Percentiles rank a stretch among this genome's conserved stretches.
Evolutionary conservation across 164 flowering plant genomes (phyloP).

Genomic region (Buxus sempervirens): DNA sequence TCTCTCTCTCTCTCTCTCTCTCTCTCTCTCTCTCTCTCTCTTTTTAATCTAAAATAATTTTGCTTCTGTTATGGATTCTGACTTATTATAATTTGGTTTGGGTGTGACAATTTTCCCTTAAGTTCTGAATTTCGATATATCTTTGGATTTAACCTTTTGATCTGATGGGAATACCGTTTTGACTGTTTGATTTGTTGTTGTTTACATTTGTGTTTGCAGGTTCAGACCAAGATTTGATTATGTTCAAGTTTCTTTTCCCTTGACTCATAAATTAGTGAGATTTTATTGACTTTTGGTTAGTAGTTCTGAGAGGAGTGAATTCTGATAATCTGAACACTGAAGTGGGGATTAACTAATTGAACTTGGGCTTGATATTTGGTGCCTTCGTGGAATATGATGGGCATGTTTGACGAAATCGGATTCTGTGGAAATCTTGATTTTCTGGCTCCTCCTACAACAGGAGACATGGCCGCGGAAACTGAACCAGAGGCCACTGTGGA

Average conservation of each 20-base stretch:
- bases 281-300: too few relatives aligned
- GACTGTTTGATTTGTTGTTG: background rate
- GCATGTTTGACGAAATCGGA: constrained; percentile 33
- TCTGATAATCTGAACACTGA: background rate
- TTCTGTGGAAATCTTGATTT: constrained; percentile 26
- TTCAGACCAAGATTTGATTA: background rate
- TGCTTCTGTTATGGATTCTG: background rate
- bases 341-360: background rate
- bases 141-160: background rate
- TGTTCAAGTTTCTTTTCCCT: background rate
- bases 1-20: too few relatives aligned
- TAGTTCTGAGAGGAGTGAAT: background rate
- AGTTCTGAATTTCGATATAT: too few relatives aligned
- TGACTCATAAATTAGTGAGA: background rate
- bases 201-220: background rate
- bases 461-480: constrained; percentile 25
- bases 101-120: background rate
- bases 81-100: background rate
- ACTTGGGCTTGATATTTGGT: background rate
- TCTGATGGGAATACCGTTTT: background rate
- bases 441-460: constrained; percentile 15
- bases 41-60: too few relatives aligned
- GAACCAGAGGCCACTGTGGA: constrained; percentile 40
- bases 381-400: constrained; percentile 19
- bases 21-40: too few relatives aligned